These are phyloP conservation scores for Angophora floribunda DNA, from an alignment of 345 rosid genomes.

Conservation along the genomic window DNA sequence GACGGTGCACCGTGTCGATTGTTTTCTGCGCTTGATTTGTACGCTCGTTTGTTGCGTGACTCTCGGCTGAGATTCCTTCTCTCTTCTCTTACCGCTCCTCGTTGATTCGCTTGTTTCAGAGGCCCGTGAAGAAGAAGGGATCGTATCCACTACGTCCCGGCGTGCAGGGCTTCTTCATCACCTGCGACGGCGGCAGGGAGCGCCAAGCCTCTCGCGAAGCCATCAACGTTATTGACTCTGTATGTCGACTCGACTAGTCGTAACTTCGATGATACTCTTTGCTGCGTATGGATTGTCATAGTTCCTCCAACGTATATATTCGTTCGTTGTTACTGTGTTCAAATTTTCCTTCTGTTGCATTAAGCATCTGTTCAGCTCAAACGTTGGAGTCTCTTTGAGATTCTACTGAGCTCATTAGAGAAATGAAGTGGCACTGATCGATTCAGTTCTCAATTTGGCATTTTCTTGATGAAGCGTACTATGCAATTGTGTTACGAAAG, in stretches of 20 bases:
- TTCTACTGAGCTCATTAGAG: background rate
- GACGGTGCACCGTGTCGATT: background rate
- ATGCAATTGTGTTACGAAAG: background rate
- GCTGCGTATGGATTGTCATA: too few relatives aligned
- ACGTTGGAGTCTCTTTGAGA: background rate
- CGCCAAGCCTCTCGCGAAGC: constrained; percentile 87
- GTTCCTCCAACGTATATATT: too few relatives aligned
- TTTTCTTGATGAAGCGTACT: background rate
- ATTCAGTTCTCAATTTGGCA: background rate
- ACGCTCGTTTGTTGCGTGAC: background rate
- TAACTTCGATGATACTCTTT: background rate
- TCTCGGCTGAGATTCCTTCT: background rate
- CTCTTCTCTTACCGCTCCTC: background rate
- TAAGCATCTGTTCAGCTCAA: background rate
- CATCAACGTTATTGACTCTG: constrained; percentile 73
- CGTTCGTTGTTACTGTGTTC: background rate
- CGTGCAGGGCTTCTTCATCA: constrained; percentile 79
- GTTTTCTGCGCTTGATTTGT: background rate
- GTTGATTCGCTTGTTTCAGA: constrained; percentile 23
- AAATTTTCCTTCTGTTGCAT: background rate
- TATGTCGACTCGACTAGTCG: constrained; percentile 8
- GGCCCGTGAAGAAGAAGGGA: constrained; percentile 77
- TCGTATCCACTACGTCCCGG: constrained; percentile 81
- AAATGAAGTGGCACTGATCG: background rate
- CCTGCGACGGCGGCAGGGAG: constrained; percentile 93